Percentiles rank a stretch among this genome's conserved stretches.
Evolutionary conservation across 176 grass and related monocot genomes (phyloP).

Genomic region (Zoysia pacifica): DNA sequence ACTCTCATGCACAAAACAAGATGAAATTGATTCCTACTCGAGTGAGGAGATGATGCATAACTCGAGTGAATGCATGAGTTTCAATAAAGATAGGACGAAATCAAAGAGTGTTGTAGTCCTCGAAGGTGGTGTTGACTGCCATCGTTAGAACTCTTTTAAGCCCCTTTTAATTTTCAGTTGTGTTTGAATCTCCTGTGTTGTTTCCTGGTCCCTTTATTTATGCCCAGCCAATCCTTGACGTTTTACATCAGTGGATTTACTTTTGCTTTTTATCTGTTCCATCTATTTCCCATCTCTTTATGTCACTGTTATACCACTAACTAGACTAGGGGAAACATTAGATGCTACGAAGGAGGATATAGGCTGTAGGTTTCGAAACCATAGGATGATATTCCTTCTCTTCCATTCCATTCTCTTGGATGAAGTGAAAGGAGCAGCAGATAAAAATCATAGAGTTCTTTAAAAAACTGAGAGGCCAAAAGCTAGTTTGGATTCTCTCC

Average conservation of each 20-base stretch:
- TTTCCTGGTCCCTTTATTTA: constrained; percentile 57
- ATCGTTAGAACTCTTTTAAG: constrained; percentile 60
- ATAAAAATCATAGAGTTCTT: constrained; percentile 53
- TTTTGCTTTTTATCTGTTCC: constrained; percentile 69
- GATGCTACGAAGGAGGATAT: constrained; percentile 45
- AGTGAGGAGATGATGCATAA: constrained; percentile 30
- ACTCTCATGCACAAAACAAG: constrained; percentile 44
- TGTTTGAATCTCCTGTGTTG: constrained; percentile 57
- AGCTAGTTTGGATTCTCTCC: constrained; percentile 89
- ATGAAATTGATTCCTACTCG: constrained; percentile 49
- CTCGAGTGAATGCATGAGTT: constrained; percentile 55
- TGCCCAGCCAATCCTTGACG: constrained; percentile 41
- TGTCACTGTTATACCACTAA: constrained; percentile 41
- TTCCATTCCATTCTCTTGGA: constrained; percentile 87
- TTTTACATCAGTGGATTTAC: constrained; percentile 79
- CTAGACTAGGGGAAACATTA: constrained; percentile 28
- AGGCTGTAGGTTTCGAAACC: constrained; percentile 70
- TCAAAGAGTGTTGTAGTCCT: constrained; percentile 51
- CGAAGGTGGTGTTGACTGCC: constrained; percentile 67
- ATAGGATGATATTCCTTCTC: constrained; percentile 74
- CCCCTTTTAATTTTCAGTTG: constrained; percentile 34
- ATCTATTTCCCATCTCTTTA: constrained; percentile 44
- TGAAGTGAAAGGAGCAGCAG: constrained; percentile 63
- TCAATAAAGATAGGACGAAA: constrained; percentile 73
- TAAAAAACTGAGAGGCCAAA: constrained; percentile 51